Evolutionary conservation across 345 rosid genomes (phyloP), one percentile per base, ranked within the genome.

Genomic region (Geranium brycei): DNA sequence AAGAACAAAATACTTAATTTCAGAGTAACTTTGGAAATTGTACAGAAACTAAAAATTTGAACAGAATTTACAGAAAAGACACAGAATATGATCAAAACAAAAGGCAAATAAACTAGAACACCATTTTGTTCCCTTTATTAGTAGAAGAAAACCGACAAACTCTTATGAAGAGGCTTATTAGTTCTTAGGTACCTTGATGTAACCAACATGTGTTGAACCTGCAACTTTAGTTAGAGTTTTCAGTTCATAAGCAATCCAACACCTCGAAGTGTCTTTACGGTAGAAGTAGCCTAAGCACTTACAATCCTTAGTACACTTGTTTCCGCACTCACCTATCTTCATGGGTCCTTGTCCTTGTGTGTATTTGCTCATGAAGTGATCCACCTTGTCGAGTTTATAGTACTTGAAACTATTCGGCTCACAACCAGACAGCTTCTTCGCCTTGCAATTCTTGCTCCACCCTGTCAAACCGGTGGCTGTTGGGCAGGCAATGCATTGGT

Each of bases 161-260:
- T 14, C 59, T 18, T 67, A 19, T 69, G 28, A 23, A 23, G 28
- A 23, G 64, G 13, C 28, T 23, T 23, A 23, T 23, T 2, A 23
- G 28, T 23, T 23, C 2, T 71, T 64, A 13, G 81, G 75, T 15
- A 55, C 64, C 63, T 78, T 78, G 1, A 75, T 75, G 62, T 32
- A 78, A 32, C 73, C 82, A 64, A 78, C 17, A 58, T 75, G 82
- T 0, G 78, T 68, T 5, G 84, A 64, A 23, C 71, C 69, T 0
- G 69, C 51, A 59, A 73, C 71, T 57, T 58, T 70, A 0, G 76
- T 69, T 14, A 87, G 53, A 15, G 93, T 87, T 66, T 60, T 82
- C 51, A 84, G 64, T 58, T 87, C 93, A 53, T 82, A 74, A 66
- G 86, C 80, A 56, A 78, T 64, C 93, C 86, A 84, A 59, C 88